These are phyloP conservation scores for Cytospora schulzeri DNA, from an alignment of 2,329 filamentous ascomycete species.

Conservation along the genomic window DNA sequence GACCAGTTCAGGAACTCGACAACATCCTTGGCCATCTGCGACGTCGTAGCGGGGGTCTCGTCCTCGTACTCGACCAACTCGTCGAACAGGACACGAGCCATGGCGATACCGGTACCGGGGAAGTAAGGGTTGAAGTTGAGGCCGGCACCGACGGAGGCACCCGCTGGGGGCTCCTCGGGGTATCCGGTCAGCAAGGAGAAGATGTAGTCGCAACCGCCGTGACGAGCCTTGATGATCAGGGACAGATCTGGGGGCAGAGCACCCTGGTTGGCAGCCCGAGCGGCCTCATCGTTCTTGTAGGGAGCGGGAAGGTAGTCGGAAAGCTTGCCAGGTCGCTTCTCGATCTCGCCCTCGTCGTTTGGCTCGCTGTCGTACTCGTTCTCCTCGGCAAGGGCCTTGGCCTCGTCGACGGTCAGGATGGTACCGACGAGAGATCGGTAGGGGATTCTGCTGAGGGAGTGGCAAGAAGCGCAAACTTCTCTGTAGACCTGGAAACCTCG, in stretches of 20 bases:
- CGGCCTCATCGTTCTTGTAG: slow-evolving; percentile 99
- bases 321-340: slow-evolving; percentile 97
- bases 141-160: slow-evolving; percentile 79
- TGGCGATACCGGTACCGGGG: slow-evolving; percentile 97
- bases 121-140: slow-evolving; percentile 99
- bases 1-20: slow-evolving; percentile 99
- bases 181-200: slow-evolving; percentile 97
- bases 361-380: slow-evolving; percentile 98
- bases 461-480: slow-evolving; percentile 96
- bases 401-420: slow-evolving; percentile 95
- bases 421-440: slow-evolving; percentile 90
- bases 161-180: slow-evolving; percentile 92
- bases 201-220: slow-evolving; percentile 98
- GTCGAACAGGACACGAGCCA: slow-evolving; percentile 98
- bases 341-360: slow-evolving; percentile 96
- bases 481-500: slow-evolving; percentile 99
- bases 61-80: slow-evolving; percentile 98
- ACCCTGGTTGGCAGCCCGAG: slow-evolving; percentile 96
- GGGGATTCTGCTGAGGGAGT: slow-evolving; percentile 91
- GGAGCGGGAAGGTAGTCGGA: slow-evolving; percentile 94
- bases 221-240: slow-evolving; percentile 95
- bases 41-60: slow-evolving; percentile 87
- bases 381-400: slow-evolving; percentile 95
- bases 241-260: slow-evolving; percentile 96
- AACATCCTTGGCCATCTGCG: slow-evolving; percentile 99